These are phyloP conservation scores for Exophiala aquamarina DNA, from an alignment of 2,329 filamentous ascomycete genomes.

Conservation along the genomic window DNA sequence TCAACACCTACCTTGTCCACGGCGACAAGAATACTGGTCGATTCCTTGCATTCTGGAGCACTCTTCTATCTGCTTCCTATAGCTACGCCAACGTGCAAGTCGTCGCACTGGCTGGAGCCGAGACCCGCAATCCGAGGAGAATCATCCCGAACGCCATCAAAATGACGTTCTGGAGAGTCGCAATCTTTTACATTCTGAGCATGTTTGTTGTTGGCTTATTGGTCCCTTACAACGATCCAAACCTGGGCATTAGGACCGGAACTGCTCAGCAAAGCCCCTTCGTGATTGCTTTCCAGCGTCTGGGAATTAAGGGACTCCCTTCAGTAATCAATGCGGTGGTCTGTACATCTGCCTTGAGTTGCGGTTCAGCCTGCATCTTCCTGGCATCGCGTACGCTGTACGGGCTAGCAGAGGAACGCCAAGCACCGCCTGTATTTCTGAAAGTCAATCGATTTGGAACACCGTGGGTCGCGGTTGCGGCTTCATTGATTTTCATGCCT, in stretches of 20 bases:
- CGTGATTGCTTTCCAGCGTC: constrained; percentile 47
- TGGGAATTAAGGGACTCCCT: constrained; percentile 55
- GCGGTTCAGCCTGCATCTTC: constrained; percentile 57
- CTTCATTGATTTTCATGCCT: constrained; percentile 62
- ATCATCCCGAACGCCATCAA: constrained; percentile 57
- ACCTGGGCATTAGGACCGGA: constrained; percentile 31
- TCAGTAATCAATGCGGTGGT: constrained; percentile 75
- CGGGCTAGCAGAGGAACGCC: constrained; percentile 53
- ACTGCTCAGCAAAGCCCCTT: constrained; percentile 46
- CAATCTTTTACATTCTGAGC: constrained; percentile 55
- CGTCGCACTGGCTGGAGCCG: constrained; percentile 56
- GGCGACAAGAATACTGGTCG: constrained; percentile 42
- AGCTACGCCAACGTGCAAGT: constrained; percentile 45
- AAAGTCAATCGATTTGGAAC: constrained; percentile 62
- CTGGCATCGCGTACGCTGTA: constrained; percentile 64
- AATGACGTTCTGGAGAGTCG: constrained; percentile 55
- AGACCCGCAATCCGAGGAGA: constrained; percentile 53
- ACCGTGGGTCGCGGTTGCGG: constrained; percentile 63
- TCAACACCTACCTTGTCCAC: constrained; percentile 59
- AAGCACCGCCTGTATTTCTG: constrained; percentile 46
- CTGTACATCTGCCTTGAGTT: constrained; percentile 65
- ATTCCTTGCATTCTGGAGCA: constrained; percentile 57
- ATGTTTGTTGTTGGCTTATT: constrained; percentile 30
- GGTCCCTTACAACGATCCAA: constrained; percentile 35
- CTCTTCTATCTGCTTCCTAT: constrained; percentile 36